Conservation (phyloP, 2,329 filamentous ascomycete species). For the Eurotiales sp. region DNA sequence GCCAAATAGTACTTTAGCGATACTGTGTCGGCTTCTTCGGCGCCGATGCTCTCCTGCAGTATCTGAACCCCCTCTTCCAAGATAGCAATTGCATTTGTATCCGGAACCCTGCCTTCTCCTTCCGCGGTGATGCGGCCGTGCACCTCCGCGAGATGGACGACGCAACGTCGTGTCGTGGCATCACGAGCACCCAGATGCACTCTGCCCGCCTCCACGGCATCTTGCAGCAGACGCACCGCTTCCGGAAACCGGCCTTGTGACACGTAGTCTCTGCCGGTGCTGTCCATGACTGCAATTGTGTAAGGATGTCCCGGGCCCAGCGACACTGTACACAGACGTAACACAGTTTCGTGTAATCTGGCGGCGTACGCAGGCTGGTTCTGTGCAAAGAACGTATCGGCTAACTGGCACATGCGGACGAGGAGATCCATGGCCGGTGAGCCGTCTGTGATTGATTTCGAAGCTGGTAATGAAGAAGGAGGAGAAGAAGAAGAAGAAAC, state of each 20-base stretch:
- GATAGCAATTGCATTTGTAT: conserved; percentile 8
- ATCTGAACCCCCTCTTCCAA: conserved; percentile 13
- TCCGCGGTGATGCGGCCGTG: conserved; percentile 16
- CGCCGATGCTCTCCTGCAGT: conserved; percentile 13
- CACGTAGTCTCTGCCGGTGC: conserved; percentile 16
- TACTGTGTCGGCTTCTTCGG: conserved; percentile 14
- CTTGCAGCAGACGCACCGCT: conserved; percentile 15
- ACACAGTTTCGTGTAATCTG: conserved; percentile 13
- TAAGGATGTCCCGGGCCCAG: conserved; percentile 16
- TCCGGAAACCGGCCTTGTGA: conserved; percentile 14
- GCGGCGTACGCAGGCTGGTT: conserved; percentile 9
- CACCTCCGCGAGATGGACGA: conserved; percentile 16
- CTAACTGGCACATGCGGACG: conserved; percentile 14
- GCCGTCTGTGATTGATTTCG: not conserved
- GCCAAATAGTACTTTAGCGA: conserved; percentile 17
- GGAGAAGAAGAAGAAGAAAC: not conserved
- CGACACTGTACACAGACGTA: conserved; percentile 13
- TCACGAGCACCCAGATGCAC: conserved; percentile 15
- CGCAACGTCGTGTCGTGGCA: conserved; percentile 15
- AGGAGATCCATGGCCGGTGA: conserved; percentile 14
- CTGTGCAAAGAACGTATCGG: conserved; percentile 14
- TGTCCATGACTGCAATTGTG: conserved; percentile 17
- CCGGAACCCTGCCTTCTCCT: conserved; percentile 12
- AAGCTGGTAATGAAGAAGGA: not conserved
- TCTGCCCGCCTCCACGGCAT: conserved; percentile 16